phyloP scores from a whole-genome alignment of 2,329 filamentous ascomycete species.

The Trichoderma lentiforme region DNA sequence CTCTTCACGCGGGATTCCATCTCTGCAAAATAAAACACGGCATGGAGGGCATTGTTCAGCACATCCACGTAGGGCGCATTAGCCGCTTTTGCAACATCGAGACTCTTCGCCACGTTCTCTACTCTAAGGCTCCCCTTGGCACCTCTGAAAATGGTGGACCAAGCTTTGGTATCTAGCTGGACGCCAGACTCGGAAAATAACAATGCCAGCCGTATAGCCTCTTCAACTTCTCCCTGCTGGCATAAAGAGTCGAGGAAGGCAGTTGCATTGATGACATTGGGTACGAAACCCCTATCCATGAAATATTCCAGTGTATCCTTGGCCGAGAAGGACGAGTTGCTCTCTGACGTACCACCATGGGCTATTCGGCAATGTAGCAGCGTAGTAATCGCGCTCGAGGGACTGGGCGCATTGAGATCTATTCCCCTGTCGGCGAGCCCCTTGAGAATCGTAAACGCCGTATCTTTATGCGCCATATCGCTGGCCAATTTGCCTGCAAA shows the following conservation, averaged over 20 bases:
- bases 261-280: constrained; percentile 63
- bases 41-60: constrained; percentile 44
- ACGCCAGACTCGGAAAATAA: constrained; percentile 44
- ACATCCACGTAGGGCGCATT: constrained; percentile 37
- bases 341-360: constrained; percentile 22
- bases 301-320: constrained; percentile 40
- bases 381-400: constrained; percentile 56
- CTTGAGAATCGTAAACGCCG: constrained; percentile 42
- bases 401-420: constrained; percentile 45
- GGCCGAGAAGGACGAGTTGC: constrained; percentile 27
- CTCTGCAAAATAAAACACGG: constrained; percentile 45
- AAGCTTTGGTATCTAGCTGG: constrained; percentile 63
- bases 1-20: constrained; percentile 36
- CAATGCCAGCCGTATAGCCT: constrained; percentile 34
- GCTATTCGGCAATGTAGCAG: constrained; percentile 45
- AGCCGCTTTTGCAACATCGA: constrained; percentile 47
- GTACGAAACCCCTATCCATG: constrained; percentile 56
- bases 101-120: constrained; percentile 43
- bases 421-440: constrained; percentile 36
- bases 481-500: constrained; percentile 46
- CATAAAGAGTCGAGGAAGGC: constrained; percentile 70
- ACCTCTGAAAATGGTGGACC: constrained; percentile 66
- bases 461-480: constrained; percentile 37
- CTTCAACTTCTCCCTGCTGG: constrained; percentile 41
- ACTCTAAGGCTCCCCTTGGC: constrained; percentile 59